Conservation (phyloP, 352 stramenopile genomes). For the Pythium oligandrum region DNA sequence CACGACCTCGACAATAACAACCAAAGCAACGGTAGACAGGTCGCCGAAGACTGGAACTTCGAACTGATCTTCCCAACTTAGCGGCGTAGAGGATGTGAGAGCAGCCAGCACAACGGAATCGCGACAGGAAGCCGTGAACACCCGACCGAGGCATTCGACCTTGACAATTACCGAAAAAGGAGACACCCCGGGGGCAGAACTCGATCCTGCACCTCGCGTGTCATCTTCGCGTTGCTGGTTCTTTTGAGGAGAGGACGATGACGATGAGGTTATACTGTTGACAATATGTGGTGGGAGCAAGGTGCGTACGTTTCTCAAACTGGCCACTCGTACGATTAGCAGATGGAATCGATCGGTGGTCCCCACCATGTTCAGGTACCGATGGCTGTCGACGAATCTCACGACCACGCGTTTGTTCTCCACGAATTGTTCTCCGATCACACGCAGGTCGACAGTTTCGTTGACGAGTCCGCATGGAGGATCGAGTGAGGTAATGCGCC, state of each 20-base stretch:
- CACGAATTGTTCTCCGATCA: slow-evolving; percentile 60
- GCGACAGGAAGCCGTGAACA: slow-evolving; percentile 36
- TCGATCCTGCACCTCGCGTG: too few species aligned
- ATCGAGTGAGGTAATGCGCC: slow-evolving; percentile 33
- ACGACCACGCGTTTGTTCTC: slow-evolving; percentile 62
- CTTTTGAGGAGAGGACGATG: not conserved
- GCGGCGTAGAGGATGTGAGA: slow-evolving; percentile 18
- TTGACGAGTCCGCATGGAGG: slow-evolving; percentile 43
- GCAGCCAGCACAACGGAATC: slow-evolving; percentile 34
- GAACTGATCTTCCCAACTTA: slow-evolving; percentile 69
- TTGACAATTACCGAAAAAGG: slow-evolving; percentile 40
- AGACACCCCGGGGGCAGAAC: too few species aligned
- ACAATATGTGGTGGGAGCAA: slow-evolving; percentile 23
- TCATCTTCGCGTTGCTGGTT: not conserved
- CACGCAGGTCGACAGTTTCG: slow-evolving; percentile 23
- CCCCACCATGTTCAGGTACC: slow-evolving; percentile 29
- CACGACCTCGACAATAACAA: slow-evolving; percentile 35
- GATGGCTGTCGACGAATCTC: slow-evolving; percentile 38
- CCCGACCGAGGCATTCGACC: slow-evolving; percentile 43
- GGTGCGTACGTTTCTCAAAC: slow-evolving; percentile 36
- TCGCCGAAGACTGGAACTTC: slow-evolving; percentile 36
- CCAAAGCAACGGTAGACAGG: too few species aligned
- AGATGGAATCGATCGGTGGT: slow-evolving; percentile 43
- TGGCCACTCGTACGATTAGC: slow-evolving; percentile 43
- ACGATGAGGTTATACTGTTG: not conserved